Evolutionary conservation across 2,329 filamentous ascomycete genomes (phyloP), one percentile per base, ranked within the genome.

Genomic region (Cytospora chrysosperma): DNA sequence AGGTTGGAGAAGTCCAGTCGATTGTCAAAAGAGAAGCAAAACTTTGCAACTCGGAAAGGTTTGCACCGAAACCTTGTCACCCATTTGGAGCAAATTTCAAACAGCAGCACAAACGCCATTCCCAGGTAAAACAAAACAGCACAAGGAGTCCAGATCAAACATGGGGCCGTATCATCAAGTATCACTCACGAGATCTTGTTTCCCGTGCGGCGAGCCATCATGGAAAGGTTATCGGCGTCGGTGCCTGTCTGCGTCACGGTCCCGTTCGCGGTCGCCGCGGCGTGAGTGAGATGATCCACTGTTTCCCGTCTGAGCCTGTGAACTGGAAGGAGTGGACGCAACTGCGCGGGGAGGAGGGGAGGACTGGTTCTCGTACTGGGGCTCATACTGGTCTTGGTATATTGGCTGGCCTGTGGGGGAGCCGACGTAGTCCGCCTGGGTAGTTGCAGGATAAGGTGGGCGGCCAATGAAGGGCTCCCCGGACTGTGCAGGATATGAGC

Each of bases 401-500:
- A 66, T 65, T 59, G 67, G 66, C 51, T 60, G 63, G 67, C 37
- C 65, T 65, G 63, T 26, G 61, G 52, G 40, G 27, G 64, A 55
- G 24, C 57, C 59, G 57, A 34, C 24, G 27, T 59, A 59, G 10
- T 66, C 64, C 30, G 61, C 37, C 54, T 67, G 66, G 68, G 64
- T 66, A 63, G 71, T 70, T 69, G 72, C 75, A 69, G 68, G 72
- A 77, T 83, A 87, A n/a, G 58, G 51, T 82, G 81, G 81, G 80
- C 85, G 85, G 77, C 83, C 83, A 69, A 82, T 85, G 68, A 81
- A 81, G 53, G 83, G 76, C 73, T 86, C 84, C 72, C 77, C 72
- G 65, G 82, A 78, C 70, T 82, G 82, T 68, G 76, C 71, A 59
- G 73, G 69, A 66, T 78, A 78, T 40, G 76, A 71, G 65, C 70